Evolutionary conservation across 2,329 filamentous ascomycete genomes (phyloP).

Genomic region (Ascochyta viciae-villosae): DNA sequence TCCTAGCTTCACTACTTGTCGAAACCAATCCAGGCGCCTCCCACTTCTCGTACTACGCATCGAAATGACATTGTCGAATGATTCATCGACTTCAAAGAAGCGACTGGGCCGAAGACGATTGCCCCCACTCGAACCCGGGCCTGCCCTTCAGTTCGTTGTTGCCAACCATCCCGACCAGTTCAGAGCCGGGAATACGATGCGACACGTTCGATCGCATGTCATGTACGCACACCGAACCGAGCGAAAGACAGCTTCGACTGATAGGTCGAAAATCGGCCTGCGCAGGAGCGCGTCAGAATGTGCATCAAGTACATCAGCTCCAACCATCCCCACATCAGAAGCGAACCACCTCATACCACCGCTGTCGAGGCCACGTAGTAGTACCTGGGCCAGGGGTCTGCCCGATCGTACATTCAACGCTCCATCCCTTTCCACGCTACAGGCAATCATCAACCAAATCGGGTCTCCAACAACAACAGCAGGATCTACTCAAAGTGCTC

Average conservation of each 20-base stretch:
- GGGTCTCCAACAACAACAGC: conserved; percentile 24
- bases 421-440: neutral
- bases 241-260: conserved; percentile 18
- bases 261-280: neutral
- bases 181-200: conserved; percentile 39
- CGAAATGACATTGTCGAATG: conserved; percentile 32
- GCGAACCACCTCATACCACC: neutral
- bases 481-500: conserved; percentile 30
- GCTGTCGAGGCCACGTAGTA: conserved; percentile 1
- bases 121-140: conserved; percentile 43
- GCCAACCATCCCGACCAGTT: conserved; percentile 46
- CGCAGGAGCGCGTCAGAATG: conserved; percentile 16
- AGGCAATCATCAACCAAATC: neutral
- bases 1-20: neutral
- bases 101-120: conserved; percentile 39
- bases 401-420: neutral
- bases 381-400: conserved; percentile 1
- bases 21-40: neutral
- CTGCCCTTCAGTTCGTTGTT: conserved; percentile 43
- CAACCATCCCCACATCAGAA: conserved; percentile 25
- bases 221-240: conserved; percentile 46
- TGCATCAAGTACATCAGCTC: conserved; percentile 34
- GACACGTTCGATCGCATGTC: conserved; percentile 46
- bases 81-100: conserved; percentile 32
- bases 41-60: neutral